These are phyloP conservation scores for Cladobotryum protrusum DNA, from an alignment of 2,329 filamentous ascomycete species.

Conservation along the genomic window DNA sequence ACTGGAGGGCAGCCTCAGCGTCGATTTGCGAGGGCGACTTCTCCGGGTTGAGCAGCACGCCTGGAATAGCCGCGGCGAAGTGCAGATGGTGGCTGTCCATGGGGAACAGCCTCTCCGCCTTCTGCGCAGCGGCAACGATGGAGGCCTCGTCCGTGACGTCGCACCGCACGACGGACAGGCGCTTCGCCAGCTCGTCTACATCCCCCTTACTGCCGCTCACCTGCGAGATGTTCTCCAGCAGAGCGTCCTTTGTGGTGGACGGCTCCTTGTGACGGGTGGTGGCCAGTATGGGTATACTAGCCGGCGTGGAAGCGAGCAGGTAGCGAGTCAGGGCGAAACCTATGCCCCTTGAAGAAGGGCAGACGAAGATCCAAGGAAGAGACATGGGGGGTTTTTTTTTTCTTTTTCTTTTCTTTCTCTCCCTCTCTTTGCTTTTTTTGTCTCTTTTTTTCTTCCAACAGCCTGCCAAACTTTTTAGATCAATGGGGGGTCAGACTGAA, in stretches of 20 bases:
- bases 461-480: too few relatives aligned
- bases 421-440: background rate
- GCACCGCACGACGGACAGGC: conserved; percentile 34
- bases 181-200: conserved; percentile 19
- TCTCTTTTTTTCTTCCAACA: background rate
- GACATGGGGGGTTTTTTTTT: background rate
- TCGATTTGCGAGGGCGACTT: conserved; percentile 62
- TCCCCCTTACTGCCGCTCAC: background rate
- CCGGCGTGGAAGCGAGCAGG: conserved; percentile 41
- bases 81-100: conserved; percentile 52
- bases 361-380: conserved; percentile 43
- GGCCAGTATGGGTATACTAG: conserved; percentile 42
- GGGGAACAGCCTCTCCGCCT: conserved; percentile 49
- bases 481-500: too few relatives aligned
- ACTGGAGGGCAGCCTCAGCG: conserved; percentile 54
- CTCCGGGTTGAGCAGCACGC: conserved; percentile 62
- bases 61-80: conserved; percentile 63
- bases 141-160: conserved; percentile 56
- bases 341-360: conserved; percentile 43
- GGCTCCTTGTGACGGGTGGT: conserved; percentile 34
- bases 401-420: background rate
- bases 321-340: conserved; percentile 43
- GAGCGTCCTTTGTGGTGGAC: conserved; percentile 26
- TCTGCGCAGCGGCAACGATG: conserved; percentile 49
- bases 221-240: conserved; percentile 25